Evolutionary conservation across 345 rosid genomes (phyloP), one percentile per base, ranked within the genome.

Genomic region (Aethionema arabicum): DNA sequence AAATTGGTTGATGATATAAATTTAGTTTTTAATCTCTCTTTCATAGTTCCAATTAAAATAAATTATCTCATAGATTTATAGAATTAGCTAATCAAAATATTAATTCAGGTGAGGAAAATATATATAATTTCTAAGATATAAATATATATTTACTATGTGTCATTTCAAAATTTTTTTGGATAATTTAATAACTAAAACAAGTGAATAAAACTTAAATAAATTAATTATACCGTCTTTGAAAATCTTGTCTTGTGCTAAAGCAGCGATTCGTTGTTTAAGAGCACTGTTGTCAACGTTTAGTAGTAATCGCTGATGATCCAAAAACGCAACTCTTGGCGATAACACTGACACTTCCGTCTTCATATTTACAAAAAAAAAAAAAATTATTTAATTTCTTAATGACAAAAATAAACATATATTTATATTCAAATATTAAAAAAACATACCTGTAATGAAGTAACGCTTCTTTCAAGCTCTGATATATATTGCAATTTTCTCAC

Each of bases 261-360:
- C 97, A 45, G 97, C 97, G 74, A 90, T 87, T 63, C 97, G 72
- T 81, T 90, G 97, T 82, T 90, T 90, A 35, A 90, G 79, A 75
- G 95, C 82, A 49, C 87, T 80, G 52, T 90, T 90, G 67, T 90
- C 93, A 8, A 85, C 88, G 52, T 82, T 90, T 7, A 90, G 82
- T 68, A 87, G 84, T 84, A 90, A 70, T 41, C 97, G 81, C 42
- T 90, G 97, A 32, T 90, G 97, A 69, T 90, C 97, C 67, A 90
- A 62, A 41, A 82, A 85, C 52, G 97, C 87, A 8, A 90, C 95
- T 38, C 86, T 82, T 4, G 95, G 95, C 12, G 97, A 87, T 71
- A 90, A 70, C 53, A 84, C 87, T 14, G 97, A 90, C 7, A 90
- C 97, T 75, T 90, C 88, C 29, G 95, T 75, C 97, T 21, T 21